Percentiles rank a stretch among this genome's conserved stretches.
These are phyloP conservation scores for Colletotrichum salicis DNA, from an alignment of 2,329 filamentous ascomycete genomes.

Conservation along the genomic window DNA sequence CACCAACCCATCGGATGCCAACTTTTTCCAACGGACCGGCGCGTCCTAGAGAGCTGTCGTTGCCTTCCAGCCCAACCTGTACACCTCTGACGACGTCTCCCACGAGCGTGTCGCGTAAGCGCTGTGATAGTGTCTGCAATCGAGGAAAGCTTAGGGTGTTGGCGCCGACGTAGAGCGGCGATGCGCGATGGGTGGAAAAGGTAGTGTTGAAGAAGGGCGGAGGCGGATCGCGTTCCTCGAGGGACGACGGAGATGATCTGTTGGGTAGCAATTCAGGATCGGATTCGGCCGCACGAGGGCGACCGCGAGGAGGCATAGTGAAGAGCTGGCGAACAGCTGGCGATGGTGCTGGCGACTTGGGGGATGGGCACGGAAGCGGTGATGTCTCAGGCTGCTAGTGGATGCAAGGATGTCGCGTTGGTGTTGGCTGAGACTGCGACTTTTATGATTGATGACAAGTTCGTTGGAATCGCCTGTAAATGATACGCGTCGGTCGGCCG, in stretches of 20 bases:
- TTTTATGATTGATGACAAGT: not conserved
- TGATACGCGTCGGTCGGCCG: not conserved
- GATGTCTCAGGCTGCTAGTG: not conserved
- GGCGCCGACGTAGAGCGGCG: constrained; percentile 61
- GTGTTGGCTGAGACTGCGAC: not conserved
- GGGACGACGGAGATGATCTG: not conserved
- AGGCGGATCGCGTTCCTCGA: constrained; percentile 39
- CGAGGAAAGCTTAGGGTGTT: constrained; percentile 49
- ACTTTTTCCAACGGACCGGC: constrained; percentile 59
- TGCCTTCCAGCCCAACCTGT: constrained; percentile 59
- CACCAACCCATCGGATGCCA: constrained; percentile 57
- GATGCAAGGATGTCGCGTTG: not conserved
- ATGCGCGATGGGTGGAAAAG: constrained; percentile 66
- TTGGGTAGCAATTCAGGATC: not conserved
- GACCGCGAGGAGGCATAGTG: constrained; percentile 22
- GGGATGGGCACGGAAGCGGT: not conserved
- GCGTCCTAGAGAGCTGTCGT: constrained; percentile 50
- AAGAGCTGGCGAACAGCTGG: not conserved
- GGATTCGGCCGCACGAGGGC: constrained; percentile 14
- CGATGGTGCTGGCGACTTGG: not conserved
- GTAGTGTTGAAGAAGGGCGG: constrained; percentile 68
- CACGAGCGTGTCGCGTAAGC: constrained; percentile 64
- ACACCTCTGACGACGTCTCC: constrained; percentile 71
- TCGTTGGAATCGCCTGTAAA: not conserved
- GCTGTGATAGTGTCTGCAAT: constrained; percentile 56